Conservation (phyloP, 2,329 filamentous ascomycete genomes). For the Aspergillus alliaceus region DNA sequence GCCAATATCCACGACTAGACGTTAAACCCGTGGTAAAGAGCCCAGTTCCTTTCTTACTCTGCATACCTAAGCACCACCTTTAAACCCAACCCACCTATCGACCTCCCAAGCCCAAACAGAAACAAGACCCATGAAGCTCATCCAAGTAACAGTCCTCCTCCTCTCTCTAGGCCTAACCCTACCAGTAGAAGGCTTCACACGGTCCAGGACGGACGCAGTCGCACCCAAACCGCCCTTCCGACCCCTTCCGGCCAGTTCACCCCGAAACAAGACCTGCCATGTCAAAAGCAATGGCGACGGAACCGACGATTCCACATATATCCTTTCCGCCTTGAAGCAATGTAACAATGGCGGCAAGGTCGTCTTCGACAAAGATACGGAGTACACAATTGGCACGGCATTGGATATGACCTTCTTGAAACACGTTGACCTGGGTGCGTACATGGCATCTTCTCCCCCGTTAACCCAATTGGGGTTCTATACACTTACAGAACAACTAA, state of each 20-base stretch:
- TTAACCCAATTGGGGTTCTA: too few relatives aligned
- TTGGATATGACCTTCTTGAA: constrained; percentile 65
- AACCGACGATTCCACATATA: constrained; percentile 51
- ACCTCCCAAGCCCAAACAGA: not conserved
- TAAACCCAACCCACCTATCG: not conserved
- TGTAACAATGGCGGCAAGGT: constrained; percentile 66
- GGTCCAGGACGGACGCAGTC: constrained; percentile 25
- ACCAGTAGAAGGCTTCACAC: constrained; percentile 18
- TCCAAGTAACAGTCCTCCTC: constrained; percentile 23
- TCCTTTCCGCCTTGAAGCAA: constrained; percentile 55
- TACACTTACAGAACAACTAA: too few relatives aligned
- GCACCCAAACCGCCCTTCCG: constrained; percentile 30
- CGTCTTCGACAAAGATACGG: constrained; percentile 55
- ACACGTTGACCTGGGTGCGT: constrained; percentile 60
- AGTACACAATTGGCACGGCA: constrained; percentile 64
- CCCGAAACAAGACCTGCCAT: constrained; percentile 29
- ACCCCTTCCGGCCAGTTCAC: constrained; percentile 26
- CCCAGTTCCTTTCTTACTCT: not conserved
- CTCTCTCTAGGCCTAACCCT: constrained; percentile 21
- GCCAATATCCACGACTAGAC: not conserved
- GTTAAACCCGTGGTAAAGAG: not conserved
- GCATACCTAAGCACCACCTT: not conserved
- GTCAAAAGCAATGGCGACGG: constrained; percentile 29
- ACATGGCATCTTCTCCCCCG: not conserved
- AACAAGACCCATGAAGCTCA: constrained; percentile 25